Evolutionary conservation across 495 filamentous ascomycete species (phyloP).

Genomic region (Thozetella sp.): DNA sequence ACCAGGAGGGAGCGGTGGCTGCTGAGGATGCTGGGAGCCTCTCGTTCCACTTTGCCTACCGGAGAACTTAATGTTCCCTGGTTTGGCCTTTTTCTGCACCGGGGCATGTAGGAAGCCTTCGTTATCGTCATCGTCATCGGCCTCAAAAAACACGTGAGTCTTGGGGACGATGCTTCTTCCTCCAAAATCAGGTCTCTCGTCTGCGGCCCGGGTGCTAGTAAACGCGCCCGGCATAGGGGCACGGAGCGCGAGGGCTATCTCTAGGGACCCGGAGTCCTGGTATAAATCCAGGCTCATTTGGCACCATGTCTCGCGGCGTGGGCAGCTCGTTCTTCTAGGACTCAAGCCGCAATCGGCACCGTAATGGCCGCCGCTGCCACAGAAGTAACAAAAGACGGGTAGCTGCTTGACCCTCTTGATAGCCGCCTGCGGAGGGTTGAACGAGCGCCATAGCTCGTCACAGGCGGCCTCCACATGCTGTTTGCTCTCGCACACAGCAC

Average conservation of each 20-base stretch:
- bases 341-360: slow-evolving; percentile 31
- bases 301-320: slow-evolving; percentile 31
- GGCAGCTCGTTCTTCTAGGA: slow-evolving; percentile 6
- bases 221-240: slow-evolving; percentile 6
- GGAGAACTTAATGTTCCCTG: slow-evolving; percentile 30
- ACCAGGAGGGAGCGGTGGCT: slow-evolving; percentile 23
- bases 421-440: slow-evolving; percentile 12
- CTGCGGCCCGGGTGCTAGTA: not conserved
- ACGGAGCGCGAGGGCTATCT: slow-evolving; percentile 25
- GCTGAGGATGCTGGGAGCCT: not conserved
- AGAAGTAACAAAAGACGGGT: slow-evolving; percentile 40
- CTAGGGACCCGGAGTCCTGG: slow-evolving; percentile 28
- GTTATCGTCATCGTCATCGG: slow-evolving; percentile 42
- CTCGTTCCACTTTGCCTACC: not conserved
- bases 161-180: slow-evolving; percentile 34
- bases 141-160: slow-evolving; percentile 38
- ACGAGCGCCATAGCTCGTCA: slow-evolving; percentile 38
- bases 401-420: slow-evolving; percentile 35
- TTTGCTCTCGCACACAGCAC: slow-evolving; percentile 31
- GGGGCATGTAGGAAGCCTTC: slow-evolving; percentile 38
- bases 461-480: slow-evolving; percentile 33
- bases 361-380: slow-evolving; percentile 38
- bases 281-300: slow-evolving; percentile 30
- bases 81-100: slow-evolving; percentile 18
- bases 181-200: slow-evolving; percentile 27